Base-by-base conservation (phyloP, 306 rosid genomes). In the Rubus parviflorus region DNA sequence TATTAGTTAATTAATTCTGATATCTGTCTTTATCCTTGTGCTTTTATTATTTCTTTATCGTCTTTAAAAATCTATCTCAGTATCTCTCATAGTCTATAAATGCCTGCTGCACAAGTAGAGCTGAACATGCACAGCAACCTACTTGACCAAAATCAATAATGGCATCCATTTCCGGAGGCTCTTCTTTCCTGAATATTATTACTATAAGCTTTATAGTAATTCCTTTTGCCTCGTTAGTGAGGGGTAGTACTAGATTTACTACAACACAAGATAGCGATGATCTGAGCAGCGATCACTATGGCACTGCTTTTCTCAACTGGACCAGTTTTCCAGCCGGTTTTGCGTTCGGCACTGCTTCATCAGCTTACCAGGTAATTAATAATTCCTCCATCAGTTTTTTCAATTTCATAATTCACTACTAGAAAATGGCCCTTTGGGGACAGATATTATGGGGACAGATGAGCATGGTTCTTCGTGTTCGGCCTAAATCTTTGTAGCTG, bases 311-410 rank as follows among this genome's bases (percentile, higher is more conserved):
- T 10, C 81, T 87, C 80, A 85, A 85, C 42, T 60, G 87, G 38
- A 57, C 52, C 16, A 77, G 87, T 69, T 87, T 85, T 20, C 88
- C 87, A 1, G 2, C 23, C 0, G 84, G 84, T 5, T 87, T 87
- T 68, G 37, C 82, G 12, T 87, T 87, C 48, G 91, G 91, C 46
- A 78, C 88, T 8, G 87, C 88, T 41, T 82, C 87, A 0, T 11
- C 91, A 1, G 54, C 88, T 25, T 87, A 87, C 69, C 87, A 82
- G 80, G 88, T 85, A 60, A 60, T 5, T 4, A n/a, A 23, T 5
- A 35, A 35, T 6, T 61, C 65, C 62, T 56, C 62, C 62, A 8
- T 56, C 3, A 19, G 30, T 56, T 56, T 45, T 45, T 45, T 45
- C 48, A 45, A 45, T 45, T 10, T 45, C 1, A 30, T 30, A 30